Conservation (phyloP, 371 early-diverging fungal species). For the Mortierella polycephala region DNA sequence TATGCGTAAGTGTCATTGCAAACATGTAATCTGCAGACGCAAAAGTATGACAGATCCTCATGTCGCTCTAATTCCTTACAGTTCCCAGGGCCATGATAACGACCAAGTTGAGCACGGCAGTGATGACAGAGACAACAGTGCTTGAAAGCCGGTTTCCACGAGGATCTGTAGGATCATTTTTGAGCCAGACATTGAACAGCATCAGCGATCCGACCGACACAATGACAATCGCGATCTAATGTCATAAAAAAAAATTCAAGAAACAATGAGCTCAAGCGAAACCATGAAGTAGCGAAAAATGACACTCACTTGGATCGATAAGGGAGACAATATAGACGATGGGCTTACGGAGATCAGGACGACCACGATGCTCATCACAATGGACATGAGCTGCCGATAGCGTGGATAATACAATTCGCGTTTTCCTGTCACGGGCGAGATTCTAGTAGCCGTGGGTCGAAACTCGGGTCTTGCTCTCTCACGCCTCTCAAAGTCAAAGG, state of each 20-base stretch:
- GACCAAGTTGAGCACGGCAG: conserved; percentile 46
- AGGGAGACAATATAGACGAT: neutral
- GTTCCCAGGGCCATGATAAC: conserved; percentile 50
- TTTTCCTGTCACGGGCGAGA: conserved; percentile 62
- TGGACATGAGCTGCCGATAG: conserved; percentile 31
- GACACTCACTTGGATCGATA: neutral
- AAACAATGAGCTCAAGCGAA: neutral
- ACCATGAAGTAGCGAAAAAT: neutral
- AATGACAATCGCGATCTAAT: conserved; percentile 46
- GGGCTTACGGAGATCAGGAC: conserved; percentile 46
- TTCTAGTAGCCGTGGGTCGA: conserved; percentile 49
- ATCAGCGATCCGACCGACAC: conserved; percentile 48
- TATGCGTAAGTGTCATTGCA: neutral
- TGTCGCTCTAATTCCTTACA: conserved; percentile 9
- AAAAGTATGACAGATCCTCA: neutral
- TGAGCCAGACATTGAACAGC: conserved; percentile 20
- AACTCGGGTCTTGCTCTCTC: conserved; percentile 66
- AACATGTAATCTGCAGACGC: neutral
- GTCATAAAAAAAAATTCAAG: neutral
- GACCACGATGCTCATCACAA: conserved; percentile 38
- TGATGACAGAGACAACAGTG: conserved; percentile 23
- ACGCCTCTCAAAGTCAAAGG: conserved; percentile 56
- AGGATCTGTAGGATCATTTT: neutral
- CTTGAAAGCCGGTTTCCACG: neutral
- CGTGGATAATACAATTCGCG: conserved; percentile 58